Conservation (phyloP, 2,329 filamentous ascomycete species). For the Trichoderma atrobrunneum region DNA sequence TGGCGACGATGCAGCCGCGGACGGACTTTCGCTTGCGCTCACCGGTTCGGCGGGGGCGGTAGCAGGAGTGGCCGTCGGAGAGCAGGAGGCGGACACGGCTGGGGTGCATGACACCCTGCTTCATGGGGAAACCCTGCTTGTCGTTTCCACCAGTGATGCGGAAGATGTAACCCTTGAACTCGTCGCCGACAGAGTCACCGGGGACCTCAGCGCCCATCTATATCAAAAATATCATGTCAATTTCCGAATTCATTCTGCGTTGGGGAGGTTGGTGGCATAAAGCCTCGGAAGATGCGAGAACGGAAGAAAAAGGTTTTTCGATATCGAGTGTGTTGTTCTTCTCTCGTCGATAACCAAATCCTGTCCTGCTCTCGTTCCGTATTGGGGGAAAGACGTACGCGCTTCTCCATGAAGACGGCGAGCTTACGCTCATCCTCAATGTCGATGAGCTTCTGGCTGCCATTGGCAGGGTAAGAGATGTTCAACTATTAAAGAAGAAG, state of each 20-base stretch:
- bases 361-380: slow-evolving; percentile 15
- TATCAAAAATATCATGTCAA: slow-evolving; percentile 23
- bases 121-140: slow-evolving; percentile 99
- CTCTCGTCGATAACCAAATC: slow-evolving; percentile 16
- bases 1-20: slow-evolving; percentile 96
- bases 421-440: slow-evolving; percentile 99
- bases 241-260: background rate
- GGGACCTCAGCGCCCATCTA: slow-evolving; percentile 88
- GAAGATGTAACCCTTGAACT: slow-evolving; percentile 99
- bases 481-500: slow-evolving; percentile 47
- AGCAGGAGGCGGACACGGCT: slow-evolving; percentile 98
- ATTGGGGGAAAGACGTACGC: slow-evolving; percentile 56
- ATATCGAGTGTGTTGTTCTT: background rate
- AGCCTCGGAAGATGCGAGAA: background rate
- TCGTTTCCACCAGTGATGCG: slow-evolving; percentile 99
- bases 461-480: slow-evolving; percentile 92
- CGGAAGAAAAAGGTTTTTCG: background rate
- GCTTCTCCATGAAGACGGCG: slow-evolving; percentile 97
- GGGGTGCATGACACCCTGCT: slow-evolving; percentile 99
- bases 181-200: slow-evolving; percentile 92
- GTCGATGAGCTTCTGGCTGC: slow-evolving; percentile 99
- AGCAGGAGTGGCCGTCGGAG: slow-evolving; percentile 96
- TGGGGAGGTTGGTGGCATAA: background rate
- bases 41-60: slow-evolving; percentile 94
- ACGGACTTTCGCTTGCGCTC: slow-evolving; percentile 99